Conservation (phyloP, 225 moss, liverwort and hornwort species). For the Antitrichia curtipendula region DNA sequence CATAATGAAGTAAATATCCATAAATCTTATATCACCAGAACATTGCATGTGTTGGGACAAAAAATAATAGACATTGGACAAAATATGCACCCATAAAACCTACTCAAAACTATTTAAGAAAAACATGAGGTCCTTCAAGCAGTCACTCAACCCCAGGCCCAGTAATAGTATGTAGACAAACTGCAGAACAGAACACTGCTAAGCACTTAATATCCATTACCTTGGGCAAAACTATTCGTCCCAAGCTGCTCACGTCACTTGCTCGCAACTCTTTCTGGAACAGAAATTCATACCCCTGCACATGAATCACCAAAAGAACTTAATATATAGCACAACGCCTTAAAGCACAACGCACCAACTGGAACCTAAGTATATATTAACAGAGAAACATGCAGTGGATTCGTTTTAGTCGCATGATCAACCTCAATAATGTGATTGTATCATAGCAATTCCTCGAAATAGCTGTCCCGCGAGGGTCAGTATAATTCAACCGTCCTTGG, state of each 20-base stretch:
- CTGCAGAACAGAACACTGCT: background rate
- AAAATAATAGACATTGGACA: background rate
- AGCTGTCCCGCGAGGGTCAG: background rate
- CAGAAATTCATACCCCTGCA: slow-evolving; percentile 21
- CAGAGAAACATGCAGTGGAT: background rate
- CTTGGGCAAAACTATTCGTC: slow-evolving; percentile 29
- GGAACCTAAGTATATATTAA: background rate
- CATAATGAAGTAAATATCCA: background rate
- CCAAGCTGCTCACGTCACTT: slow-evolving; percentile 43
- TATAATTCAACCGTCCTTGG: background rate
- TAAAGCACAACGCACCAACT: background rate
- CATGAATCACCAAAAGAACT: background rate
- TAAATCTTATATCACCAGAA: background rate
- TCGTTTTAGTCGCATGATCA: background rate
- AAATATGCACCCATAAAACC: background rate
- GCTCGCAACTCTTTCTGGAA: slow-evolving; percentile 33
- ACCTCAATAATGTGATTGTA: background rate
- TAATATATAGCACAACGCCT: background rate
- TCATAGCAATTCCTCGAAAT: background rate
- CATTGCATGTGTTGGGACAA: background rate
- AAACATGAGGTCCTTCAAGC: background rate
- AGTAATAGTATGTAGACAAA: background rate
- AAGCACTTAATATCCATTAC: background rate
- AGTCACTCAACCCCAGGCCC: background rate
- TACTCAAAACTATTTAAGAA: background rate